Evolutionary conservation across 768 basidiomycete genomes (phyloP).

Genomic region (Daedaleopsis sinensis): DNA sequence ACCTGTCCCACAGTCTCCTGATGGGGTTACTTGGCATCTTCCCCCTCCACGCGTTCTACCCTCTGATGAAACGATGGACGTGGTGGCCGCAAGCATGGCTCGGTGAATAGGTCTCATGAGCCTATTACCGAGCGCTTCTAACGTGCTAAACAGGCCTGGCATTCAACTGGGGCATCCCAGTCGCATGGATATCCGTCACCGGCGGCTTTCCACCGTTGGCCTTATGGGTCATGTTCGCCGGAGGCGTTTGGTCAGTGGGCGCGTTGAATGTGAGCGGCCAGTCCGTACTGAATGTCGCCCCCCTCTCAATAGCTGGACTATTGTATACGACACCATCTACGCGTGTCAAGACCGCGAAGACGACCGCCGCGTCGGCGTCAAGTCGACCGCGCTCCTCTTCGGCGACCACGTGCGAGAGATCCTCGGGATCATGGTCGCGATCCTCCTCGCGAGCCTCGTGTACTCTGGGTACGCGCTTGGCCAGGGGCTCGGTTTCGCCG

Average conservation of each 20-base stretch:
- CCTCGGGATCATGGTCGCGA: conserved; percentile 54
- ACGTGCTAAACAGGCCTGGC: conserved; percentile 34
- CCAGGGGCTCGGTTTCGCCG: conserved; percentile 51
- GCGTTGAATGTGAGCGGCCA: conserved; percentile 25
- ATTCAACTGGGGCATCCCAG: conserved; percentile 57
- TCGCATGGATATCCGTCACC: conserved; percentile 49
- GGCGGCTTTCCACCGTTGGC: conserved; percentile 31
- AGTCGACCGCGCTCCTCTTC: conserved; percentile 76
- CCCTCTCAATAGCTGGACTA: conserved; percentile 39
- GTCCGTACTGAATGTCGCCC: too few species aligned
- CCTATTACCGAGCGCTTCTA: background rate
- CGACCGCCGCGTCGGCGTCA: conserved; percentile 72
- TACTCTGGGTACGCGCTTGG: conserved; percentile 54
- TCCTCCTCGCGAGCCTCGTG: conserved; percentile 50
- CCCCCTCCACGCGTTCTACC: conserved; percentile 39
- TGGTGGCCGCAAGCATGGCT: conserved; percentile 68
- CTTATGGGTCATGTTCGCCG: conserved; percentile 21
- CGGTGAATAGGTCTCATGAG: conserved; percentile 29
- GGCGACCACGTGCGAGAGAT: conserved; percentile 60
- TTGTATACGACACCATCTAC: conserved; percentile 68
- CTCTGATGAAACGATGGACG: conserved; percentile 57
- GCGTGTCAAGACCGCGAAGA: conserved; percentile 80
- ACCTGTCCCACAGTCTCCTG: background rate
- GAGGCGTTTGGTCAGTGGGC: conserved; percentile 21
- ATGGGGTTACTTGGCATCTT: conserved; percentile 23